phyloP scores from a whole-genome alignment of 2,329 filamentous ascomycete species.

The Ophiosphaerella korrae region DNA sequence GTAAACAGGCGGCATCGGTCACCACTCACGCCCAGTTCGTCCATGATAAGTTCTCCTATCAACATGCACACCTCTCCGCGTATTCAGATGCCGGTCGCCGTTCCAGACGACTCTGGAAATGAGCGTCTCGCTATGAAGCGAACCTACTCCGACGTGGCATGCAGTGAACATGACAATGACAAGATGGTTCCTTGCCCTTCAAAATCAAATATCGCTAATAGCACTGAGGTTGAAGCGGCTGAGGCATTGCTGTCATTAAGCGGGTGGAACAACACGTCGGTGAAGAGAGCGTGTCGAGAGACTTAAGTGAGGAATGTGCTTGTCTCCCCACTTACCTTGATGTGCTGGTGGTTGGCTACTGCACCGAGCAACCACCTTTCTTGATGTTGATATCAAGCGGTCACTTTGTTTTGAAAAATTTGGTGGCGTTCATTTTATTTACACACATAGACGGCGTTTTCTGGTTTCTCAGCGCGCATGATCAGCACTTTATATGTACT shows the following conservation, averaged over 20 bases:
- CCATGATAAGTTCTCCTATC: constrained; percentile 16
- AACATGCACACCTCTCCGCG: constrained; percentile 3
- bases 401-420: no score
- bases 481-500: constrained; percentile 16
- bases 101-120: constrained; percentile 11
- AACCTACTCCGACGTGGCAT: constrained; percentile 30
- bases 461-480: constrained; percentile 15
- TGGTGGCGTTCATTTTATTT: constrained; percentile 11
- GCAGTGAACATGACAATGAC: constrained; percentile 2
- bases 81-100: constrained; percentile 18
- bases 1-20: constrained; percentile 41
- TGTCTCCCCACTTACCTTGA: constrained; percentile 5
- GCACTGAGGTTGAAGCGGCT: constrained; percentile 43
- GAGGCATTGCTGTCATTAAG: constrained; percentile 42
- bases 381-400: no score
- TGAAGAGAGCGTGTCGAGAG: constrained; percentile 39
- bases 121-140: constrained; percentile 30
- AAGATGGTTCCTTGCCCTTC: constrained; percentile 8
- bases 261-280: constrained; percentile 24
- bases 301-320: constrained; percentile 20
- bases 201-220: constrained; percentile 8
- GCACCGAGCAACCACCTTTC: no score
- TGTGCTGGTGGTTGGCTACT: background rate
- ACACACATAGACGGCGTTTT: constrained; percentile 7
- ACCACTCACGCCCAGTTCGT: constrained; percentile 16